Percentiles rank a stretch among this genome's conserved stretches.
phyloP scores from a whole-genome alignment of 306 rosid genomes.

The Fragaria nilgerrensis region DNA sequence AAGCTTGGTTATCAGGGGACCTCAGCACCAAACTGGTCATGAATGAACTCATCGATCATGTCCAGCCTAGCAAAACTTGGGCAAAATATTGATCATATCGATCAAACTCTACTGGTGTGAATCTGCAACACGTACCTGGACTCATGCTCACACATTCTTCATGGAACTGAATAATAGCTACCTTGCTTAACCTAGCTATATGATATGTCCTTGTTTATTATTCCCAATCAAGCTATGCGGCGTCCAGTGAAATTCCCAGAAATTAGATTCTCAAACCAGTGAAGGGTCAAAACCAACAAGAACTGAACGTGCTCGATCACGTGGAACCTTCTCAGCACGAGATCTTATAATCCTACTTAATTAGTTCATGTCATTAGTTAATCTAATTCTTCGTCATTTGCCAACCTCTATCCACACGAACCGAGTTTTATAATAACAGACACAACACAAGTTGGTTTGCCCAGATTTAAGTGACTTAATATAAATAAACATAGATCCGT shows the following conservation, averaged over 20 bases:
- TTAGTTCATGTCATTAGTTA: neutral
- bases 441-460: conserved; percentile 1
- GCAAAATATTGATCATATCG: neutral
- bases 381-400: conserved; percentile 10
- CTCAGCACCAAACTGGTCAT: neutral
- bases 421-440: neutral
- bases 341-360: conserved; percentile 18
- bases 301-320: conserved; percentile 24
- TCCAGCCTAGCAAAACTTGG: neutral
- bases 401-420: conserved; percentile 28
- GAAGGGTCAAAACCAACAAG: conserved; percentile 14
- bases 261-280: neutral
- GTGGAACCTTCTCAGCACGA: conserved; percentile 25
- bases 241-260: neutral
- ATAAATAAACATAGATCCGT: neutral
- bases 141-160: conserved; percentile 1
- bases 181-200: neutral
- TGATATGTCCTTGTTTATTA: no score
- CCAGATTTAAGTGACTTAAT: neutral
- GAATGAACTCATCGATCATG: neutral
- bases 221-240: neutral
- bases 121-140: neutral
- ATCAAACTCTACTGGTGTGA: neutral
- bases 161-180: neutral
- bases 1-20: neutral